These are phyloP conservation scores for Populus davidiana DNA, from an alignment of 345 rosid species.

Conservation along the genomic window DNA sequence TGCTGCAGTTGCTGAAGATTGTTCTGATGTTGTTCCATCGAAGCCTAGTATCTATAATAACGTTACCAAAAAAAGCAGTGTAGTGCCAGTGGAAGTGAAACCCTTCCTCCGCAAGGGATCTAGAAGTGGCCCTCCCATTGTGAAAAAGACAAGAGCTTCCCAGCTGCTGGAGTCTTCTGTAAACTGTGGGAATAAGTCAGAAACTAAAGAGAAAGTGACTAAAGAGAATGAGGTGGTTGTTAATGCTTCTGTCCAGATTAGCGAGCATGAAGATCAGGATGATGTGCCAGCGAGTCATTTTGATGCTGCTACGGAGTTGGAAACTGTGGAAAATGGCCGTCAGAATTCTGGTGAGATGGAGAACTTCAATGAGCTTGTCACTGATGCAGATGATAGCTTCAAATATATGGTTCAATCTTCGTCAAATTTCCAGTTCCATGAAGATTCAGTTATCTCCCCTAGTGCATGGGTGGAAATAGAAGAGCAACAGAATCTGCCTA, in stretches of 20 bases:
- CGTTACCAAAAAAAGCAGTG: slow-evolving; percentile 56
- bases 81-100: slow-evolving; percentile 56
- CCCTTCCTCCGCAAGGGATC: slow-evolving; percentile 51
- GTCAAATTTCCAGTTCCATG: slow-evolving; percentile 23
- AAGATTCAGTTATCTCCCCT: slow-evolving; percentile 55
- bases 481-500: slow-evolving; percentile 39
- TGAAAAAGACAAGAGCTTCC: slow-evolving; percentile 32
- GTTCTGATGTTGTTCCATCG: slow-evolving; percentile 27
- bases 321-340: slow-evolving; percentile 20
- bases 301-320: slow-evolving; percentile 28
- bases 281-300: slow-evolving; percentile 15
- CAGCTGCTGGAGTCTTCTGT: slow-evolving; percentile 26
- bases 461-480: slow-evolving; percentile 61
- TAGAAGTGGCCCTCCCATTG: slow-evolving; percentile 25
- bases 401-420: slow-evolving; percentile 20
- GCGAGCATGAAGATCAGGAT: slow-evolving; percentile 26
- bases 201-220: slow-evolving; percentile 23
- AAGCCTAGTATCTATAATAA: slow-evolving; percentile 52
- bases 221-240: slow-evolving; percentile 26
- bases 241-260: slow-evolving; percentile 24
- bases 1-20: slow-evolving; percentile 29
- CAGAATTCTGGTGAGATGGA: slow-evolving; percentile 27
- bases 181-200: slow-evolving; percentile 23
- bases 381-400: slow-evolving; percentile 22
- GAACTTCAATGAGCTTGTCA: slow-evolving; percentile 23